A percentile compares a stretch with the other conserved stretches of the same genome.
Conservation (phyloP, 169 alveolate genomes). For the Cryptosporidium canis region DNA sequence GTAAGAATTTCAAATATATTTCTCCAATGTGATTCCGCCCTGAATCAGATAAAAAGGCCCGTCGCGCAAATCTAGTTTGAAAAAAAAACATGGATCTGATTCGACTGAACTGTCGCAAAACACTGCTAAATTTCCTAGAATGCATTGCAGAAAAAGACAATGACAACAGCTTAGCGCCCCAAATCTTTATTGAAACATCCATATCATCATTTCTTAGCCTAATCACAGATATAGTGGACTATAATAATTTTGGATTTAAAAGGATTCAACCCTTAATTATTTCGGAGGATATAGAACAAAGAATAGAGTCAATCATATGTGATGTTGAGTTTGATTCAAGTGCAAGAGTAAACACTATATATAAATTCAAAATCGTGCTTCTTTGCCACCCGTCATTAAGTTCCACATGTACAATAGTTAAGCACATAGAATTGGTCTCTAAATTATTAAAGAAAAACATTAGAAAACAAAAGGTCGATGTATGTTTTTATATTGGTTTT, state of each 20-base stretch:
- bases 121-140: constrained; percentile 19
- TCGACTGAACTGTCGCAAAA: constrained; percentile 56
- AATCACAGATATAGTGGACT: constrained; percentile 52
- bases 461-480: not conserved
- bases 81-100: constrained; percentile 45
- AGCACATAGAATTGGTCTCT: constrained; percentile 26
- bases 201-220: constrained; percentile 54
- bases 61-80: not conserved
- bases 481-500: constrained; percentile 53
- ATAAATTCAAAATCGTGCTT: constrained; percentile 4
- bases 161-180: constrained; percentile 17
- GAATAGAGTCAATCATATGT: constrained; percentile 25
- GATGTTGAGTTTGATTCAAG: constrained; percentile 22
- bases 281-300: constrained; percentile 19
- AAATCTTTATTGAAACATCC: constrained; percentile 50
- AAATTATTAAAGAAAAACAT: not conserved
- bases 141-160: not conserved
- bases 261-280: constrained; percentile 28
- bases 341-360: not conserved
- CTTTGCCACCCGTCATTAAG: constrained; percentile 58
- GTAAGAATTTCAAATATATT: not conserved
- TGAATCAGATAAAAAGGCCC: not conserved
- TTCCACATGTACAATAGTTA: constrained; percentile 32
- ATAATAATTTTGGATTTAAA: constrained; percentile 49
- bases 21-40: not conserved